These are phyloP conservation scores for Arabidopsis arenosa DNA, from an alignment of 345 rosid species.

Conservation along the genomic window DNA sequence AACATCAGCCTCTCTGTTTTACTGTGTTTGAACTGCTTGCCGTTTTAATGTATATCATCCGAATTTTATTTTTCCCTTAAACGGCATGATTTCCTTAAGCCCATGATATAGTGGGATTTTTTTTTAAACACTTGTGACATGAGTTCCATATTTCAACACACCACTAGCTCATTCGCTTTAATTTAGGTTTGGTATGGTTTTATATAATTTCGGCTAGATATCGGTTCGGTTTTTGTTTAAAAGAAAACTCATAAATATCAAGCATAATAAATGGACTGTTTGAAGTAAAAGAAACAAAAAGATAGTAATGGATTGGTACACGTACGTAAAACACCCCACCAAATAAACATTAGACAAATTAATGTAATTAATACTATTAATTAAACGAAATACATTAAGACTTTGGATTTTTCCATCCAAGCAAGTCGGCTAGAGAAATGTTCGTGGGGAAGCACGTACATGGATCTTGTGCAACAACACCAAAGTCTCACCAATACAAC, in stretches of 20 bases:
- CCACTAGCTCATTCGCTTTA: too few relatives aligned
- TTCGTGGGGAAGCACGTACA: conserved; percentile 41
- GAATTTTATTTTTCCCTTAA: too few relatives aligned
- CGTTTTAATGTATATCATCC: not conserved
- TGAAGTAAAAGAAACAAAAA: not conserved
- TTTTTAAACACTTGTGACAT: too few relatives aligned
- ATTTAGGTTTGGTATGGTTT: not conserved
- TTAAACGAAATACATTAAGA: not conserved
- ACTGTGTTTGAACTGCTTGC: not conserved
- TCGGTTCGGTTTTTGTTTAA: not conserved
- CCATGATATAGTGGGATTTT: not conserved
- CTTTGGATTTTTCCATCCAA: conserved; percentile 12
- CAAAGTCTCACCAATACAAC: conserved; percentile 43
- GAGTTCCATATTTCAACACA: too few relatives aligned
- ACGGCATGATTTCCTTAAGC: not conserved
- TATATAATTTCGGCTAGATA: not conserved
- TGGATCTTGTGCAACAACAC: conserved; percentile 37
- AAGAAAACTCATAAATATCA: not conserved
- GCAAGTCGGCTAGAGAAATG: conserved; percentile 31
- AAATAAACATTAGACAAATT: conserved; percentile 2
- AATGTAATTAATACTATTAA: not conserved
- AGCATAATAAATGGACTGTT: not conserved
- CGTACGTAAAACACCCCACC: conserved; percentile 16
- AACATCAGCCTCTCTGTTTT: not conserved
- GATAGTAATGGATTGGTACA: not conserved